phyloP scores from a whole-genome alignment of 129 eudicot genomes.

The Arctium minus region DNA sequence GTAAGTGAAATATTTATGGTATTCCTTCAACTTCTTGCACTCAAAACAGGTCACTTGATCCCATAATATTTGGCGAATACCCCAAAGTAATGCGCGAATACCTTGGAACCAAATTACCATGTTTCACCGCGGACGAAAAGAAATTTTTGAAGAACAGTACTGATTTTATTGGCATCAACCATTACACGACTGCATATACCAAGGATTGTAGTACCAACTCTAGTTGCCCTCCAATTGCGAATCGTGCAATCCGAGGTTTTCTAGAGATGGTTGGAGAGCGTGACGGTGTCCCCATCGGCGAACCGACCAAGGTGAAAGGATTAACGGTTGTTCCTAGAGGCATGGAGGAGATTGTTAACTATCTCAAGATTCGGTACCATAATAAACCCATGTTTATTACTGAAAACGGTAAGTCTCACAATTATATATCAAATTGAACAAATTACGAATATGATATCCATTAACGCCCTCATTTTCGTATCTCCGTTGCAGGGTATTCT shows the following conservation, averaged over 20 bases:
- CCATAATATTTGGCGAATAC: conserved; percentile 18
- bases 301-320: conserved; percentile 27
- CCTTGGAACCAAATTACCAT: conserved; percentile 37
- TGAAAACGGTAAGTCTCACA: background rate
- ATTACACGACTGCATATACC: conserved; percentile 19
- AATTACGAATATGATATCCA: too few relatives aligned
- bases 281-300: conserved; percentile 50
- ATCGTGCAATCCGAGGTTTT: conserved; percentile 37
- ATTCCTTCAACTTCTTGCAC: conserved; percentile 30
- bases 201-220: conserved; percentile 44
- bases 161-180: conserved; percentile 56
- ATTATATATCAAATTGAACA: background rate
- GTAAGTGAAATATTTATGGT: too few relatives aligned
- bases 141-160: conserved; percentile 26
- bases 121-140: background rate
- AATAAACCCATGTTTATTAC: background rate
- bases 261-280: conserved; percentile 4
- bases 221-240: conserved; percentile 9
- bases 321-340: conserved; percentile 31
- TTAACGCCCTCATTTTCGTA: too few relatives aligned
- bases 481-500: conserved; percentile 22
- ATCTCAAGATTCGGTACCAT: conserved; percentile 13
- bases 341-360: conserved; percentile 42
- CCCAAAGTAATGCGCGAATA: conserved; percentile 45
- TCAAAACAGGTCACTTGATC: conserved; percentile 7